phyloP scores from a whole-genome alignment of 352 stramenopile genomes.

The Pythium folliculosum region DNA sequence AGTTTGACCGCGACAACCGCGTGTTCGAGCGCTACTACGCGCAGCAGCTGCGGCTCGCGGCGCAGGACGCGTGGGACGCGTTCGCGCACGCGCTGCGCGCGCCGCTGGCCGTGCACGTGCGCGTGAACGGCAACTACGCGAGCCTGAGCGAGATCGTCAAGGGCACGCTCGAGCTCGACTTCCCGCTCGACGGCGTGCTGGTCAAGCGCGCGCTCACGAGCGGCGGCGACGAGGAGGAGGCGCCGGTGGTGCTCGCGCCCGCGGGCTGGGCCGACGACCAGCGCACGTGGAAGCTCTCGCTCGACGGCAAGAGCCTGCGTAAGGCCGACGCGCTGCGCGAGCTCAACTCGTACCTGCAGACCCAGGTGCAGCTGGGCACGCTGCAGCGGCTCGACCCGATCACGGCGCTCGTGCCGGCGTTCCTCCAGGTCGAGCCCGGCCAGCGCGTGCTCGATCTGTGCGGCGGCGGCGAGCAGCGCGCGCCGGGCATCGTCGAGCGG shows the following conservation, averaged over 20 bases:
- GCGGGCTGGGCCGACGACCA: slow-evolving; percentile 74
- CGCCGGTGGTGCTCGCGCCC: slow-evolving; percentile 49
- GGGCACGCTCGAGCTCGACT: slow-evolving; percentile 70
- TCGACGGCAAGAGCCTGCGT: slow-evolving; percentile 81
- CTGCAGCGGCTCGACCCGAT: slow-evolving; percentile 95
- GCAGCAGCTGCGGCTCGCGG: slow-evolving; percentile 57
- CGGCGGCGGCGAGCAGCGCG: slow-evolving; percentile 65
- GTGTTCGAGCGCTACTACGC: slow-evolving; percentile 87
- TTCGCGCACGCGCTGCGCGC: slow-evolving; percentile 82
- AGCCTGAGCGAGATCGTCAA: slow-evolving; percentile 82
- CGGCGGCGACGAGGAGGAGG: slow-evolving; percentile 49
- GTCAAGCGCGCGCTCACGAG: slow-evolving; percentile 46
- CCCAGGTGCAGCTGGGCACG: slow-evolving; percentile 84
- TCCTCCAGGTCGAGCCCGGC: slow-evolving; percentile 89
- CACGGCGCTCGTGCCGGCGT: slow-evolving; percentile 94
- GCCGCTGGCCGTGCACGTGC: slow-evolving; percentile 82
- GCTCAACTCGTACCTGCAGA: slow-evolving; percentile 93
- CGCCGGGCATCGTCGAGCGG: slow-evolving; percentile 52
- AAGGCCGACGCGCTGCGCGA: slow-evolving; percentile 87
- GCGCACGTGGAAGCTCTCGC: slow-evolving; percentile 74
- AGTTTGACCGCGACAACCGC: slow-evolving; percentile 82
- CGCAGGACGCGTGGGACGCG: slow-evolving; percentile 66
- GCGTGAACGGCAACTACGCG: slow-evolving; percentile 84
- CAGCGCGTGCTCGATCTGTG: slow-evolving; percentile 79
- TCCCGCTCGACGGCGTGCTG: slow-evolving; percentile 52